Conservation (phyloP, 345 rosid genomes). For the Pistacia vera region DNA sequence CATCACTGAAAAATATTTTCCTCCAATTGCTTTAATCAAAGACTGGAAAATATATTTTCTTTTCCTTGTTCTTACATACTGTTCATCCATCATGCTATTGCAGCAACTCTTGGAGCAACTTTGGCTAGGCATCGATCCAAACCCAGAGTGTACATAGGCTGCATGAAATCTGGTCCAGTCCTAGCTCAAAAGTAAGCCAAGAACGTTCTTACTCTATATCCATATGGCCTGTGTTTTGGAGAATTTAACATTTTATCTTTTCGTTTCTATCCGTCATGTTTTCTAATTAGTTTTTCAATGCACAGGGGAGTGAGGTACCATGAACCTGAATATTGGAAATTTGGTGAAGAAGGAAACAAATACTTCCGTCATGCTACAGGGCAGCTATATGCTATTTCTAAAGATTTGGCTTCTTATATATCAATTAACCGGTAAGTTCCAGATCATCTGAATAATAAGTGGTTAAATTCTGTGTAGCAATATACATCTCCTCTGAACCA, state of each 20-base stretch:
- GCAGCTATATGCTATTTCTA: constrained; percentile 91
- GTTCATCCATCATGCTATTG: constrained; percentile 23
- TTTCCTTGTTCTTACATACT: constrained; percentile 4
- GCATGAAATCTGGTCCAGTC: constrained; percentile 99
- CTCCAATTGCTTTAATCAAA: neutral
- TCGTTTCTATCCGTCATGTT: neutral
- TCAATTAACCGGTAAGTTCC: constrained; percentile 81
- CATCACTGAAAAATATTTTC: constrained; percentile 5
- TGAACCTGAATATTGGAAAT: constrained; percentile 97
- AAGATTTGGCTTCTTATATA: constrained; percentile 84
- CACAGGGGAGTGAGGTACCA: constrained; percentile 93
- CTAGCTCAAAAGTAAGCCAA: constrained; percentile 89
- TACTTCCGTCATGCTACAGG: constrained; percentile 99
- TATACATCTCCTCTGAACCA: constrained; percentile 6
- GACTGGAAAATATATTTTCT: neutral
- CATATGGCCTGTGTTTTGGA: neutral
- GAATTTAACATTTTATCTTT: neutral
- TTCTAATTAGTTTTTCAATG: constrained; percentile 6
- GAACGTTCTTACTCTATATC: neutral
- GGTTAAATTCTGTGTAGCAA: neutral
- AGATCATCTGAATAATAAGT: neutral
- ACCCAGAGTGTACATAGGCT: constrained; percentile 84
- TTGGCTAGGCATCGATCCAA: constrained; percentile 69
- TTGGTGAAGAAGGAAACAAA: constrained; percentile 94
- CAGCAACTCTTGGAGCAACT: constrained; percentile 95